Conservation (phyloP, 2,329 filamentous ascomycete species). For the Alternaria infectoria region DNA sequence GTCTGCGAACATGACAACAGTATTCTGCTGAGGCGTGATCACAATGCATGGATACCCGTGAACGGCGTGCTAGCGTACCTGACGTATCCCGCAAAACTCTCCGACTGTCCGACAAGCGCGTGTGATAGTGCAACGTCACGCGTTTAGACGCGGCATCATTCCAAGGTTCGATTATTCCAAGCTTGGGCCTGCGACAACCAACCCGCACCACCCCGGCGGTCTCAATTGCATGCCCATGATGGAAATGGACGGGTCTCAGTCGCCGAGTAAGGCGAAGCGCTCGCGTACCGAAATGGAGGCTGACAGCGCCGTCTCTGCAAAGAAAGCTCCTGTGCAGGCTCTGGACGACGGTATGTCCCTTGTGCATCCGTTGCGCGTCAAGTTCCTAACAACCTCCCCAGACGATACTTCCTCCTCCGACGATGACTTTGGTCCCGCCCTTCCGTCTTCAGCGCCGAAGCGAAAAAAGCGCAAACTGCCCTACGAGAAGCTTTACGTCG, state of each 20-base stretch:
- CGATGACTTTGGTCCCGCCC: constrained; percentile 91
- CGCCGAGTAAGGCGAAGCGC: constrained; percentile 32
- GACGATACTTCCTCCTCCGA: constrained; percentile 65
- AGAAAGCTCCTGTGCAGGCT: constrained; percentile 14
- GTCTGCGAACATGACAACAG: neutral
- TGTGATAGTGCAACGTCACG: neutral
- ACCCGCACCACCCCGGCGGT: neutral
- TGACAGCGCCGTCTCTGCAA: constrained; percentile 15
- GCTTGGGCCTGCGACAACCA: neutral
- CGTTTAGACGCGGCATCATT: neutral
- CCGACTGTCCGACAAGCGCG: neutral
- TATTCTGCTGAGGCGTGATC: neutral
- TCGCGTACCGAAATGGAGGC: constrained; percentile 35
- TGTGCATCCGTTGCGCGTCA: constrained; percentile 10
- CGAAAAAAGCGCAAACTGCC: constrained; percentile 91
- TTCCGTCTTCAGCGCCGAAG: constrained; percentile 79
- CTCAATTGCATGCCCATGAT: neutral
- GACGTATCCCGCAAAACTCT: neutral
- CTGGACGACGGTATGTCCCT: constrained; percentile 17
- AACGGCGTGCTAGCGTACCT: neutral
- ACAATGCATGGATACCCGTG: neutral
- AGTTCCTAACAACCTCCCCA: constrained; percentile 1
- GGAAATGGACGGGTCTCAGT: constrained; percentile 23
- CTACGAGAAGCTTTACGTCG: constrained; percentile 94
- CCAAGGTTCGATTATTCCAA: neutral